Evolutionary conservation across 1,284 basidiomycete genomes (phyloP).

Genomic region (Trichosporon coremiiforme): DNA sequence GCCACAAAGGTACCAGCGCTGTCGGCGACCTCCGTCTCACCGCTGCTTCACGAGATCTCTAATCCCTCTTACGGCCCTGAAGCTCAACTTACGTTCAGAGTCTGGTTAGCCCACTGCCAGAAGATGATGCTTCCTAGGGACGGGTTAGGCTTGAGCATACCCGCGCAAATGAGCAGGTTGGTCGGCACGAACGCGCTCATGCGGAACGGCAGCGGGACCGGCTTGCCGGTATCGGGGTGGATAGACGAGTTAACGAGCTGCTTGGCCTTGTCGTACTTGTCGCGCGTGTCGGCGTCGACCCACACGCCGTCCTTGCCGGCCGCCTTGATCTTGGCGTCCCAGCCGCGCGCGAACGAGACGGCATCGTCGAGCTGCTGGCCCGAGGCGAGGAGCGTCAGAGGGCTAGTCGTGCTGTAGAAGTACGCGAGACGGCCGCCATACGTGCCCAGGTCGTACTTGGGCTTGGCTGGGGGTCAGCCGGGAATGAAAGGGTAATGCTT

Average conservation of each 20-base stretch:
- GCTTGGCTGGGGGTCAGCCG: conserved; percentile 37
- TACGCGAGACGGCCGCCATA: conserved; percentile 59
- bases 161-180: conserved; percentile 57
- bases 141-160: conserved; percentile 59
- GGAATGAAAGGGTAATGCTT: conserved; percentile 7
- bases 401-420: conserved; percentile 61
- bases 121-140: conserved; percentile 57
- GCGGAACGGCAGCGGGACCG: conserved; percentile 60
- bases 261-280: conserved; percentile 55
- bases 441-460: conserved; percentile 46
- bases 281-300: conserved; percentile 47
- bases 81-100: conserved; percentile 53
- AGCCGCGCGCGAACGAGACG: conserved; percentile 36
- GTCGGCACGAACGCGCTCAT: conserved; percentile 62
- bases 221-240: conserved; percentile 59
- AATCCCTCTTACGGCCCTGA: no score
- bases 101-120: conserved; percentile 63
- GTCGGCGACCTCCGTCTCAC: neutral
- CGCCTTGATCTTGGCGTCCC: conserved; percentile 50
- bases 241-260: conserved; percentile 59
- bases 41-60: no score
- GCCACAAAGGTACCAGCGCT: neutral
- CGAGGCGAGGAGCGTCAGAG: conserved; percentile 60
- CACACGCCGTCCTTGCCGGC: conserved; percentile 48
- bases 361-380: conserved; percentile 52